Evolutionary conservation across 2,329 filamentous ascomycete genomes (phyloP), one percentile per base, ranked within the genome.

Genomic region (Aspergillus versicolor): DNA sequence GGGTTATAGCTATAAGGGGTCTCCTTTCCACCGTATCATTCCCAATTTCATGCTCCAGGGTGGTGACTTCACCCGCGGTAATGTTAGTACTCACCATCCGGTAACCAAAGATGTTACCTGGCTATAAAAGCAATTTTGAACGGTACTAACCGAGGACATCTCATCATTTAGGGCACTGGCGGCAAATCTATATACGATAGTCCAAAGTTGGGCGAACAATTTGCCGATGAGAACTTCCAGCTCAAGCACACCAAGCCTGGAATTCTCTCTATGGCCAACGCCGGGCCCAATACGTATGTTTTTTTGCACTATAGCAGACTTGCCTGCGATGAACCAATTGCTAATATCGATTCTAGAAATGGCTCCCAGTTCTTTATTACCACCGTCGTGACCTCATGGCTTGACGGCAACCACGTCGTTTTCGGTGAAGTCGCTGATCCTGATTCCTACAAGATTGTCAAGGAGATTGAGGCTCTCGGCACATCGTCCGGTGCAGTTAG

Each of bases 21-120:
- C 90, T 68, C 83, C 84, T 66, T 96, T 96, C 88, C 91, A 96
- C 85, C 91, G 92, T 70, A 88, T 96, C 79, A 96, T 96, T 79
- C 89, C 89, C 68, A 77, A 91, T 57, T 96, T 96, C 85, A 96
- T 96, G 92, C 88, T 96, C 70, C 92, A 96, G 85, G 92, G 91
- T 76, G 91, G 91, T 84, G 91, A 96, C 84, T 95, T 95, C 83
- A 95, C 91, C 79, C 89, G 89, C 74, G 86, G 87, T 74, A 94
- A 95, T 79, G 92, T 96, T 83, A 77, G 90, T 80, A 56, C 43
- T 40, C 21, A 12, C 7, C 30, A n/a, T 45, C 38, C 15, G 19
- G 15, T 37, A 15, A 9, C 34, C 34, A 37, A n/a, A 37, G 34
- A n/a, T 30, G 27, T 2, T 24, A 27, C 21, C 46, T 47, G 9